Base-by-base conservation (phyloP, 192 early-diverging fungal species). In the Coemansia sp. region DNA sequence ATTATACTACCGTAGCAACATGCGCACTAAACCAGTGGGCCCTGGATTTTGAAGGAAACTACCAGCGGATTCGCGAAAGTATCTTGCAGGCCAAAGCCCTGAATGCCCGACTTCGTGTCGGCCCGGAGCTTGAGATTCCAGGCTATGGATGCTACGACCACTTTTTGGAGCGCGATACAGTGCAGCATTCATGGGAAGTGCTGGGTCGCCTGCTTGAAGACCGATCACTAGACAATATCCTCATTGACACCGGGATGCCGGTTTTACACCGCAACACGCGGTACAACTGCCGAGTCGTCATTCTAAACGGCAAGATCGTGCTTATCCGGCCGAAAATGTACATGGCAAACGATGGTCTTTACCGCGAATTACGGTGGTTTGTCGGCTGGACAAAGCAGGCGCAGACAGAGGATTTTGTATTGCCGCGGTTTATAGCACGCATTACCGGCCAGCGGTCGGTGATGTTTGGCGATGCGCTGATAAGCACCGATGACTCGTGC, bases 111-210 rank as follows among this genome's bases (percentile, higher is more conserved):
- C 80, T 93, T 31, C 85, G 97, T 23, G 84, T 97, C 41, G 96
- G 96, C 0, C 93, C 95, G 3, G 95, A 98, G 76, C 84, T 99
- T 8, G 96, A 99, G 73, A 90, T 99, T 66, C 86, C 90, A 5
- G 97, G 97, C 20, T 99, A 99, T 67, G 95, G 95, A 11, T 99
- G 97, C 82, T 87, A 91, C 52, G 97, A 99, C 72, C 97, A 99
- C 54, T 98, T 98, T 68, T 74, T 94, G 30, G 97, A 99, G 83
- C 81, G 83, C 46, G 97, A 99, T 75, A 99, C 97, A 0, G 87
- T 87, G 68, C 64, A 87, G 12, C 97, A 99, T 69, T 90, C 94
- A 16, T 99, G 94, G 93, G 87, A 99, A 57, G 86, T 91, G 0
- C 78, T 99, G 26, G 85, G 79, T 16, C 61, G 81, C 11, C 86